Evolutionary conservation across 2,329 filamentous ascomycete genomes (phyloP).

Genomic region (Xylogone sp.): DNA sequence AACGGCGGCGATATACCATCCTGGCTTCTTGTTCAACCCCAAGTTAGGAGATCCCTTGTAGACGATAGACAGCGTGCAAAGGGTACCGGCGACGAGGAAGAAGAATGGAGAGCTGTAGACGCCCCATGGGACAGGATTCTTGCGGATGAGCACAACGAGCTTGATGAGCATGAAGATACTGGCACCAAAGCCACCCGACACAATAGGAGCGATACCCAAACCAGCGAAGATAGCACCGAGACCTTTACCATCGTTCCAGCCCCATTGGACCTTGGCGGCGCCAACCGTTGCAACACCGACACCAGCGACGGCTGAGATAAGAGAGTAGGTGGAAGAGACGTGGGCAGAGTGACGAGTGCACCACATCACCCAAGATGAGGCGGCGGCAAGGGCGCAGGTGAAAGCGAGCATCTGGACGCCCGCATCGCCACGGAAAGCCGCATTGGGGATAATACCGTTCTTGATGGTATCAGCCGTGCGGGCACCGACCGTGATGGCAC

Average conservation of each 20-base stretch:
- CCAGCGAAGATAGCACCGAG: slow-evolving; percentile 70
- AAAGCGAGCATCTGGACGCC: slow-evolving; percentile 67
- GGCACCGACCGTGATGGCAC: slow-evolving; percentile 63
- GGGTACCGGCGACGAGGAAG: slow-evolving; percentile 70
- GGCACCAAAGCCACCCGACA: slow-evolving; percentile 61
- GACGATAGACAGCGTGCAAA: slow-evolving; percentile 74
- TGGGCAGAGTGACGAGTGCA: slow-evolving; percentile 70
- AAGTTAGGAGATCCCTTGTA: slow-evolving; percentile 76
- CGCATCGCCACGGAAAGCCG: slow-evolving; percentile 55
- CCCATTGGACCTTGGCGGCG: slow-evolving; percentile 60
- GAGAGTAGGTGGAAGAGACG: slow-evolving; percentile 69
- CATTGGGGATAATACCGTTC: slow-evolving; percentile 66
- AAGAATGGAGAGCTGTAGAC: slow-evolving; percentile 71
- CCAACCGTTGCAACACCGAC: slow-evolving; percentile 66
- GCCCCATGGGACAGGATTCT: slow-evolving; percentile 68
- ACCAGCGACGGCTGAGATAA: slow-evolving; percentile 65
- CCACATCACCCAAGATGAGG: slow-evolving; percentile 76
- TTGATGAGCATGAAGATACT: slow-evolving; percentile 73
- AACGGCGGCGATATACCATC: slow-evolving; percentile 63
- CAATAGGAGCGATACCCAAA: slow-evolving; percentile 66
- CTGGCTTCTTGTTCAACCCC: slow-evolving; percentile 60
- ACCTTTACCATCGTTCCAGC: slow-evolving; percentile 65
- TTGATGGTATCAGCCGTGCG: slow-evolving; percentile 75
- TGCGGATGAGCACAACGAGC: slow-evolving; percentile 65
- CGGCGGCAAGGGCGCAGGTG: slow-evolving; percentile 59